These are phyloP conservation scores for Mycosphaerelloides madeirae DNA, from an alignment of 2,329 filamentous ascomycete genomes.

Conservation along the genomic window DNA sequence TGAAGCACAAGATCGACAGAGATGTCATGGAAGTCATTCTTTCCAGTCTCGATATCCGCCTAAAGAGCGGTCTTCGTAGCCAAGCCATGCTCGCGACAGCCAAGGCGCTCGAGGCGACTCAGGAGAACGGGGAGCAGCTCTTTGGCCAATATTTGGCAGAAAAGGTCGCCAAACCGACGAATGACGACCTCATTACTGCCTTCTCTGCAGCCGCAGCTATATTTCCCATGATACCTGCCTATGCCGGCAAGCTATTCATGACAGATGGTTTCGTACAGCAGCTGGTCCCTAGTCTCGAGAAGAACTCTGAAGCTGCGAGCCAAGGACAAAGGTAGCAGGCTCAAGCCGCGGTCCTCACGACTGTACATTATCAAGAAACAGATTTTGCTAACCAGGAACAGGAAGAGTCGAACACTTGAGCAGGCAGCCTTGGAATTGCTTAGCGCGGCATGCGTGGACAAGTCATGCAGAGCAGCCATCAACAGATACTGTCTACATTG, in stretches of 20 bases:
- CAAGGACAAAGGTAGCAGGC: constrained; percentile 29
- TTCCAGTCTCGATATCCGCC: constrained; percentile 78
- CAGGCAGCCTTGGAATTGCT: constrained; percentile 82
- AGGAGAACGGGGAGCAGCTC: constrained; percentile 59
- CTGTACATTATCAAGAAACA: too few relatives aligned
- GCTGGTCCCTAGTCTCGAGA: constrained; percentile 55
- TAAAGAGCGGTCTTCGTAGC: constrained; percentile 66
- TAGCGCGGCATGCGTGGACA: constrained; percentile 85
- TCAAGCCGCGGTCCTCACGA: not conserved
- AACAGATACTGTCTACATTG: constrained; percentile 79
- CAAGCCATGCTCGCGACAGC: constrained; percentile 79
- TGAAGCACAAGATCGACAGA: constrained; percentile 67
- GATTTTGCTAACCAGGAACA: constrained; percentile 40
- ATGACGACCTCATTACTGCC: constrained; percentile 83
- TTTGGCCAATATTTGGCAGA: constrained; percentile 71
- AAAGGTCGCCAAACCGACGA: constrained; percentile 67
- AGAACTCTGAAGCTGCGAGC: constrained; percentile 42
- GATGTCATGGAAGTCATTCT: constrained; percentile 81
- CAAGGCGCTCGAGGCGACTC: constrained; percentile 74
- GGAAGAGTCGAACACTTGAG: constrained; percentile 81
- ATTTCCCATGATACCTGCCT: constrained; percentile 77
- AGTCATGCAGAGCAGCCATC: constrained; percentile 75
- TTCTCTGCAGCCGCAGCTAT: constrained; percentile 88
- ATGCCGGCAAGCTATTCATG: constrained; percentile 74
- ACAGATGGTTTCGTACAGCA: constrained; percentile 79